phyloP scores from a whole-genome alignment of 2,329 filamentous ascomycete genomes.

The Aureobasidium sp. region DNA sequence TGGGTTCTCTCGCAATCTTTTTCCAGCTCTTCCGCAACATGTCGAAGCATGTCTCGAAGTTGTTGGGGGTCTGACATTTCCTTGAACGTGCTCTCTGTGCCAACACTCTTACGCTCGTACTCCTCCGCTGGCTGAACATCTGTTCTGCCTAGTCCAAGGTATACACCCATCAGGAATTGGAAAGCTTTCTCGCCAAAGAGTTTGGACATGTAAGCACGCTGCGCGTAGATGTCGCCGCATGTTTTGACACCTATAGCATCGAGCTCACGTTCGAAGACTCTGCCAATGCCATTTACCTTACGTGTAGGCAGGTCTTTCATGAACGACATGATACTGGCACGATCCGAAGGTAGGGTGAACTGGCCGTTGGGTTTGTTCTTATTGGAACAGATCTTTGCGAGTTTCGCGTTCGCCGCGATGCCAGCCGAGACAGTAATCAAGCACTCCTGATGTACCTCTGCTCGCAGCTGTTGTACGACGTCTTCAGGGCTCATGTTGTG shows the following conservation, averaged over 20 bases:
- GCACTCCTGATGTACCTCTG: constrained; percentile 64
- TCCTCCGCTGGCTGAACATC: constrained; percentile 78
- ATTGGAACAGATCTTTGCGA: constrained; percentile 94
- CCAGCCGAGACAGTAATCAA: constrained; percentile 88
- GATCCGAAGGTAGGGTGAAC: constrained; percentile 64
- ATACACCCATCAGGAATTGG: constrained; percentile 73
- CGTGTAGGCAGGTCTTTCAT: constrained; percentile 76
- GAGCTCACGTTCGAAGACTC: constrained; percentile 86
- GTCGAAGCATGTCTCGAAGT: constrained; percentile 68
- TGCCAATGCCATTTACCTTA: constrained; percentile 91
- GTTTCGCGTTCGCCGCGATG: constrained; percentile 83
- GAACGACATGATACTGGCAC: constrained; percentile 69
- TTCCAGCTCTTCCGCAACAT: constrained; percentile 76
- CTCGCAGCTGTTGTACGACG: constrained; percentile 67
- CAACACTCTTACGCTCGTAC: constrained; percentile 85
- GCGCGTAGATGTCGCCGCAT: constrained; percentile 75
- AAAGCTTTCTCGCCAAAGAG: constrained; percentile 90
- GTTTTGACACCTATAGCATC: constrained; percentile 79
- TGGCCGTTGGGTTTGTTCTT: constrained; percentile 96
- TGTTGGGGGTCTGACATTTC: constrained; percentile 63
- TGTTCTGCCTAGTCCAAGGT: constrained; percentile 80
- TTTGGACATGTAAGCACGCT: constrained; percentile 62
- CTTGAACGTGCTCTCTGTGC: constrained; percentile 84
- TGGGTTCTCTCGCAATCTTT: constrained; percentile 71
- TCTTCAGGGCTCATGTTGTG: constrained; percentile 62